A percentile compares a stretch with the other conserved stretches of the same genome.
Evolutionary conservation across 768 basidiomycete genomes (phyloP).

Genomic region (Tricholoma hemisulphureum): DNA sequence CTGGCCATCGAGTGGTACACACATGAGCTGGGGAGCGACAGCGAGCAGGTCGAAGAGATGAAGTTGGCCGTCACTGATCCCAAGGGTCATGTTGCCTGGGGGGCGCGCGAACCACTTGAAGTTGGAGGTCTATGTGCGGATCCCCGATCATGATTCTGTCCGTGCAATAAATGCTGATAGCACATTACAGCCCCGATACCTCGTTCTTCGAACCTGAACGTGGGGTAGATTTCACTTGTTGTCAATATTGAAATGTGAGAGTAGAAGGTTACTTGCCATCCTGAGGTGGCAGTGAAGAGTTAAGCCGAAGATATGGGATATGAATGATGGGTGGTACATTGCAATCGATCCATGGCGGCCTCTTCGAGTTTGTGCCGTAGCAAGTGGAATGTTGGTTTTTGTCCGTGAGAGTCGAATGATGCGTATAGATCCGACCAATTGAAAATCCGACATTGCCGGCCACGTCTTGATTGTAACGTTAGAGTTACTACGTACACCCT

Average conservation of each 20-base stretch:
- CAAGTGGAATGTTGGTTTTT: background rate
- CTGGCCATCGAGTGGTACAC: constrained; percentile 53
- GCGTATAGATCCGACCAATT: constrained; percentile 17
- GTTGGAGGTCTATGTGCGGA: constrained; percentile 35
- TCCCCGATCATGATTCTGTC: background rate
- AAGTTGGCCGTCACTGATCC: constrained; percentile 33
- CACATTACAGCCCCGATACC: no score
- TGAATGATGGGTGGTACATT: no score
- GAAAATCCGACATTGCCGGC: constrained; percentile 15
- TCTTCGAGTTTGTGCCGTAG: no score
- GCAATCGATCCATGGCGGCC: no score
- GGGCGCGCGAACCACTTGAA: constrained; percentile 31
- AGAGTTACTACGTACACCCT: constrained; percentile 12
- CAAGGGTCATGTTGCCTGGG: constrained; percentile 48
- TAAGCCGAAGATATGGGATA: no score
- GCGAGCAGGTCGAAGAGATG: constrained; percentile 46
- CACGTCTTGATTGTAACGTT: constrained; percentile 12
- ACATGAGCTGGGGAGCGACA: constrained; percentile 56
- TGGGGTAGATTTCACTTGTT: background rate
- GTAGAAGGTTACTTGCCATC: no score
- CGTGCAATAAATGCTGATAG: background rate
- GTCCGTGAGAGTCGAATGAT: constrained; percentile 17
- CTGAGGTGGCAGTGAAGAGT: no score
- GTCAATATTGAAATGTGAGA: no score
- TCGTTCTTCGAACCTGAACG: no score